Conservation (phyloP, 495 filamentous ascomycete species). For the Letharia lupina region DNA sequence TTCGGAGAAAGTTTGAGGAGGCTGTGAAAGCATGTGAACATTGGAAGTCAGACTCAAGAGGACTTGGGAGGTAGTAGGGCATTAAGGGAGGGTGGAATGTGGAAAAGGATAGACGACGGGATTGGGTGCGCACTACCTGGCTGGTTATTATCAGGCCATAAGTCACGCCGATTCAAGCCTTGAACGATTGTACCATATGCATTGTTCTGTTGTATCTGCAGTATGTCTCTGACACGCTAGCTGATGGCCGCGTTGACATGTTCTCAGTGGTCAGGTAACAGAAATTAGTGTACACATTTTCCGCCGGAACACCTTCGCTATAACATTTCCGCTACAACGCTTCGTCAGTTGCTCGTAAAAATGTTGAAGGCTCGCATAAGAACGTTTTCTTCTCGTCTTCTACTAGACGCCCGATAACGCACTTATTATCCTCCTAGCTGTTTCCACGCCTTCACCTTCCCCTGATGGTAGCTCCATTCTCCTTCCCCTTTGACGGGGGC, state of each 20-base stretch:
- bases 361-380: not conserved
- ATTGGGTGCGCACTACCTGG: not conserved
- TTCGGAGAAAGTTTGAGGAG: not conserved
- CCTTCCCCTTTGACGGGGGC: not conserved
- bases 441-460: not conserved
- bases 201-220: not conserved
- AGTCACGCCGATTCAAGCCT: not conserved
- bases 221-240: not conserved
- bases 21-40: not conserved
- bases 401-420: not conserved
- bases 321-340: not conserved
- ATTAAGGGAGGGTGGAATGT: not conserved
- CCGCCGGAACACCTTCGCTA: constrained; percentile 17
- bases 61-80: not conserved
- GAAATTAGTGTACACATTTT: constrained; percentile 3
- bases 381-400: not conserved
- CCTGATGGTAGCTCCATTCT: not conserved
- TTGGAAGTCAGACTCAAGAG: not conserved
- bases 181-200: not conserved
- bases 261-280: not conserved
- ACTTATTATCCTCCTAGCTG: not conserved
- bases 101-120: not conserved
- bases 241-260: not conserved
- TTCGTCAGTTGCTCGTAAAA: not conserved
- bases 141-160: not conserved